Base-by-base conservation (phyloP, 2,329 filamentous ascomycete species). In the Fusarium succisae region DNA sequence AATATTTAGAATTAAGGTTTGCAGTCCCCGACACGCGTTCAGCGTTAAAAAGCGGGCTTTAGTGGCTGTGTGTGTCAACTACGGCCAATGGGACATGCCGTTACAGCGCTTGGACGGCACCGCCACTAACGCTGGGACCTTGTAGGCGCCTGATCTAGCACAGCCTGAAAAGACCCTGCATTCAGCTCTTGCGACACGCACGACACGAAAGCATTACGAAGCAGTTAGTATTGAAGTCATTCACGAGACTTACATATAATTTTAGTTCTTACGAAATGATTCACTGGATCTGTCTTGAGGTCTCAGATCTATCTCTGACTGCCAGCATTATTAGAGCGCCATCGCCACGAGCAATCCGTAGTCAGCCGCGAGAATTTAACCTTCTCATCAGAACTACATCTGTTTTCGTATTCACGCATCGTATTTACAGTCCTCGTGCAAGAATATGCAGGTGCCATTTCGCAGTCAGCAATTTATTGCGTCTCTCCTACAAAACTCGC, bases 1-100 rank as follows among this genome's bases (percentile, higher is more conserved):
- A 37, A 39, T 35, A 63, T 63, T 69, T 69, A 55, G 62, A 41
- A 48, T 43, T 53, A 68, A 68, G 37, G 63, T 59, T 70, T n/a
- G 22, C 24, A n/a, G 30, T 35, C 48, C 13, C 44, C 5, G 51
- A 64, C 44, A 66, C 66, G 66, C 67, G 67, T 66, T 58, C 45
- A 35, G 45, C 41, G 47, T 22, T 30, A 44, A 66, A 39, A 70
- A 18, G 17, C 41, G 51, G 66, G 47, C 14, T 48, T 1, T 11
- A 48, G 59, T 67, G 67, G 66, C 59, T 70, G 51, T 66, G 67
- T 37, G 13, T 32, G 22, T 6, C 4, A 15, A 37, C 24, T 48
- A 8, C 3, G 20, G 32, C 67, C 45, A 50, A 65, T 70, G 6
- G 39, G 35, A 50, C 18, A 28, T 13, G 5, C 26, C n/a, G 10